Percentiles rank a stretch among this genome's conserved stretches.
These are phyloP conservation scores for Nothophytophthora sp. DNA, from an alignment of 352 stramenopile genomes.

Conservation along the genomic window DNA sequence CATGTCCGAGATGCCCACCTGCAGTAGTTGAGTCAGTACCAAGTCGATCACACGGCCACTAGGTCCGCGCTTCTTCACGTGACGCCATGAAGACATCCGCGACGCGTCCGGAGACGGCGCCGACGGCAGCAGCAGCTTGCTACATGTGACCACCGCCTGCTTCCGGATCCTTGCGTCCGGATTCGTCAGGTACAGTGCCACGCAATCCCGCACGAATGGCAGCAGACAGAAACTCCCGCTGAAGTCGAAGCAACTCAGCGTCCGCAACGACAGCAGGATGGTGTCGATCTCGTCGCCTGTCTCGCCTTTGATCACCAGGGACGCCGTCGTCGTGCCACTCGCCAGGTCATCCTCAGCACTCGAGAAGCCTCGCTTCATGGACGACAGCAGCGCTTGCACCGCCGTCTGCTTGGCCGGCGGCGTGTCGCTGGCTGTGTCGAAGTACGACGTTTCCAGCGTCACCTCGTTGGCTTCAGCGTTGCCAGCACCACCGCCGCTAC, in stretches of 20 bases:
- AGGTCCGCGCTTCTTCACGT: conserved; percentile 76
- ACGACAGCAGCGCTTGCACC: conserved; percentile 70
- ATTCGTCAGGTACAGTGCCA: conserved; percentile 92
- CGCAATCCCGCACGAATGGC: conserved; percentile 95
- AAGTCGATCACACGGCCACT: conserved; percentile 93
- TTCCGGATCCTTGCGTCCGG: conserved; percentile 89
- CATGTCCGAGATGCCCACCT: conserved; percentile 93
- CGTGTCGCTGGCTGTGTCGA: conserved; percentile 26
- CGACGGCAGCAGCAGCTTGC: conserved; percentile 67
- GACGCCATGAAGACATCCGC: conserved; percentile 45
- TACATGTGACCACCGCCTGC: conserved; percentile 88
- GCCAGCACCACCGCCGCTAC: conserved; percentile 5
- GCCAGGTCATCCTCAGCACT: conserved; percentile 25
- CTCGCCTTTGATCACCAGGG: conserved; percentile 75
- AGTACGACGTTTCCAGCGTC: conserved; percentile 24
- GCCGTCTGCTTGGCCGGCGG: conserved; percentile 48
- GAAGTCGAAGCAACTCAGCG: conserved; percentile 94
- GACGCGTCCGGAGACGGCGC: conserved; percentile 19
- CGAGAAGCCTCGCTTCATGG: conserved; percentile 68
- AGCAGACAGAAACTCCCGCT: conserved; percentile 93
- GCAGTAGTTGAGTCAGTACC: conserved; percentile 91
- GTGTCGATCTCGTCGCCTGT: conserved; percentile 73
- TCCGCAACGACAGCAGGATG: conserved; percentile 92
- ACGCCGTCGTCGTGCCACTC: conserved; percentile 9
- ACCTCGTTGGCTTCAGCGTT: conserved; percentile 21